Percentiles rank a stretch among this genome's conserved stretches.
phyloP scores from a whole-genome alignment of 2,329 filamentous ascomycete species.

The Penicillium olsonii region DNA sequence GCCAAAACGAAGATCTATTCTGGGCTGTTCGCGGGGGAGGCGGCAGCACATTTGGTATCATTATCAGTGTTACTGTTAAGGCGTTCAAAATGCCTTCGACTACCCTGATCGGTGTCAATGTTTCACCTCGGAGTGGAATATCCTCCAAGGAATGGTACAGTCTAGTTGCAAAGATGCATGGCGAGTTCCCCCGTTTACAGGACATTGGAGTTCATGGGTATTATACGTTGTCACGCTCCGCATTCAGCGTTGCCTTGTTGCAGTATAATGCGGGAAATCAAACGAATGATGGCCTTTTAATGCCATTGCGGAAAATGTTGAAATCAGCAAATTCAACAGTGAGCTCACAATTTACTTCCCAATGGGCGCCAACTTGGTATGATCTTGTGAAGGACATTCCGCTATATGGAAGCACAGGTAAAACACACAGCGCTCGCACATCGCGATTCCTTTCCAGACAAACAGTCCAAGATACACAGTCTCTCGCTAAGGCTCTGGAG shows the following conservation, averaged over 20 bases:
- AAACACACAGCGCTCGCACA: no score
- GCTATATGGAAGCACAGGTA: no score
- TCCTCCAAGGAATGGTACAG: neutral
- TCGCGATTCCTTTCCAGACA: no score
- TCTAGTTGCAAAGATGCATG: neutral
- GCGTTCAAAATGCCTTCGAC: slow-evolving; percentile 1
- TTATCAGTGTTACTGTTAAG: slow-evolving; percentile 15
- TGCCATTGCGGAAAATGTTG: no score
- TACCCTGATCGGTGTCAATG: neutral
- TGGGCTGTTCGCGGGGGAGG: slow-evolving; percentile 27
- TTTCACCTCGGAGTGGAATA: neutral
- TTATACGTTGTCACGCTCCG: no score
- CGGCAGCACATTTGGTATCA: slow-evolving; percentile 18
- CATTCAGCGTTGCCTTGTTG: no score
- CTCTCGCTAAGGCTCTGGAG: no score
- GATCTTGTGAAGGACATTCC: no score
- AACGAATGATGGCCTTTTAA: slow-evolving; percentile 1
- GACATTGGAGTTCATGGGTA: neutral
- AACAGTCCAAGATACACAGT: no score
- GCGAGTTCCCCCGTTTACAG: neutral
- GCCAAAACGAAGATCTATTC: slow-evolving; percentile 21
- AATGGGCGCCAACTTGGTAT: no score
- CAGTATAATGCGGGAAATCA: slow-evolving; percentile 9
- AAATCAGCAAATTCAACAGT: no score
- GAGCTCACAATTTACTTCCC: no score